phyloP scores from a whole-genome alignment of 2,329 filamentous ascomycete genomes.

The Alternaria rosae region DNA sequence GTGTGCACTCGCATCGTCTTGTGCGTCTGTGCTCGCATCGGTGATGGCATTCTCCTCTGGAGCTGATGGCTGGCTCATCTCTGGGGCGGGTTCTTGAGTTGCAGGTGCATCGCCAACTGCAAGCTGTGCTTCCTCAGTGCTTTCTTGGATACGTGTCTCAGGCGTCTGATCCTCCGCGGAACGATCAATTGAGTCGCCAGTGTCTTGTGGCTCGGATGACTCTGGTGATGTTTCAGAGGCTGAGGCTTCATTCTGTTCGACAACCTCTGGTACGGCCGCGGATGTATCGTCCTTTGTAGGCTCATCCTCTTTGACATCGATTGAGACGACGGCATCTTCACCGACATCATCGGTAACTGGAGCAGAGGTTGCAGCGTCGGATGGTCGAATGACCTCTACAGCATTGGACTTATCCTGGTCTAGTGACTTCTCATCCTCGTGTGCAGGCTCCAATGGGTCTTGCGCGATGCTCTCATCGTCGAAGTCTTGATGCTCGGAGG shows the following conservation, averaged over 20 bases:
- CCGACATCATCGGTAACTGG: background rate
- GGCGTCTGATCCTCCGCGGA: background rate
- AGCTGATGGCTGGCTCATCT: background rate
- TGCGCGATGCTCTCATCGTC: background rate
- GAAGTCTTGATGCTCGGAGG: constrained; percentile 5
- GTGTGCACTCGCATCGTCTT: constrained; percentile 3
- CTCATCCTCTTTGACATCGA: background rate
- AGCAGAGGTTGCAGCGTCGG: background rate
- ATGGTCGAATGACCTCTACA: background rate
- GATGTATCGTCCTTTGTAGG: background rate
- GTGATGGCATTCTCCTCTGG: background rate
- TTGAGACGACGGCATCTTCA: background rate
- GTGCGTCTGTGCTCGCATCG: constrained; percentile 2
- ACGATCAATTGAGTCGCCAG: background rate
- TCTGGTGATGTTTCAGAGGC: background rate
- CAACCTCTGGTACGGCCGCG: background rate
- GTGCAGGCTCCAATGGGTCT: background rate
- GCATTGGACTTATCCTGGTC: background rate
- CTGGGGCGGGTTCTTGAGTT: background rate
- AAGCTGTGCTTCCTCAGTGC: background rate
- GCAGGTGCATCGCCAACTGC: background rate
- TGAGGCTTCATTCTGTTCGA: background rate
- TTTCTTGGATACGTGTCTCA: background rate
- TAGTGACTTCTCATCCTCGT: constrained; percentile 4
- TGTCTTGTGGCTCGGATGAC: background rate